phyloP scores from a whole-genome alignment of 2,329 filamentous ascomycete species.

The Trichoderma pleuroti region DNA sequence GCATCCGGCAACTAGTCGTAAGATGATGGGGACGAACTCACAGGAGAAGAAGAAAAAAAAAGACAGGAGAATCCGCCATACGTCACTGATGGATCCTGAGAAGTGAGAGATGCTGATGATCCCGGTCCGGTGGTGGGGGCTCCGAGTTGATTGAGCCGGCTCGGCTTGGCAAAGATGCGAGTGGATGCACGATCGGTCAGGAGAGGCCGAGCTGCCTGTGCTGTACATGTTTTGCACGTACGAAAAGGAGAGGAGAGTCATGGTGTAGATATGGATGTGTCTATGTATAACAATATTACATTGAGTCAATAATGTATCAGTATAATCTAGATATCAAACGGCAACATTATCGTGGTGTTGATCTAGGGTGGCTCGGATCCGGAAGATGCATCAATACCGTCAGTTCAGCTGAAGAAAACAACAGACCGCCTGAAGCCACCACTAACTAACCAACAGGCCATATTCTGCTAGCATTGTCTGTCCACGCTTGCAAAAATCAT shows the following conservation, averaged over 20 bases:
- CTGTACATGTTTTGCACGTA: neutral
- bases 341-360: neutral
- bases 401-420: neutral
- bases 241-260: neutral
- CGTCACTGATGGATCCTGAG: conserved; percentile 6
- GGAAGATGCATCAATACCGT: too few relatives aligned
- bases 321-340: neutral
- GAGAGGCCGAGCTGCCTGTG: neutral
- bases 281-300: too few relatives aligned
- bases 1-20: neutral
- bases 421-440: neutral
- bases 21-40: neutral
- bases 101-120: neutral
- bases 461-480: neutral
- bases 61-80: neutral
- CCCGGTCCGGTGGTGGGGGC: neutral
- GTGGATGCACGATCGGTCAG: neutral
- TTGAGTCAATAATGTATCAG: too few relatives aligned
- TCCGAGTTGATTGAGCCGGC: neutral
- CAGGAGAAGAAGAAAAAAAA: neutral
- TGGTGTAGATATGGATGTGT: too few relatives aligned
- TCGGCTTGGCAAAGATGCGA: conserved; percentile 1
- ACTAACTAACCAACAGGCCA: neutral
- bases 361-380: neutral
- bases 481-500: neutral